phyloP scores from a whole-genome alignment of 768 basidiomycete species.

The Naganishia vishniacii region DNA sequence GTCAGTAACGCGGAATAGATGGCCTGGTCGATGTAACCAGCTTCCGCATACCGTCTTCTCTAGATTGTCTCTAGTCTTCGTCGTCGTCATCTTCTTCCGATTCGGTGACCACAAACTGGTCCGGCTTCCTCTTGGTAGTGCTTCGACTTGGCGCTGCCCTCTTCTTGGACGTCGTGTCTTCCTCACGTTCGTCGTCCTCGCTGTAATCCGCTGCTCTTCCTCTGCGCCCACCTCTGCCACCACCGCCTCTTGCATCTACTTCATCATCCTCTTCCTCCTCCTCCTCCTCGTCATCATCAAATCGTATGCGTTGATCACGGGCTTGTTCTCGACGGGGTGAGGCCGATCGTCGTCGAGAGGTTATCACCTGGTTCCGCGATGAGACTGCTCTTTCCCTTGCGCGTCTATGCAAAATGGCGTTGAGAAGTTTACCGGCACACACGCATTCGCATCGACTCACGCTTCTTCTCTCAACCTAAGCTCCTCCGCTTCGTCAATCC shows the following conservation, averaged over 20 bases:
- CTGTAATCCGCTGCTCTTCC: background rate
- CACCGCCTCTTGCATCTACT: conserved; percentile 80
- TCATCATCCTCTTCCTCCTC: conserved; percentile 59
- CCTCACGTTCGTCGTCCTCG: conserved; percentile 65
- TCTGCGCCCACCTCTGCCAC: background rate
- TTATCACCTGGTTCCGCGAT: conserved; percentile 25
- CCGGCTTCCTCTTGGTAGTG: background rate
- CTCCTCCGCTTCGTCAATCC: conserved; percentile 47
- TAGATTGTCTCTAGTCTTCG: background rate
- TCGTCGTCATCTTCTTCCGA: background rate
- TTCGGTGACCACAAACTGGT: background rate
- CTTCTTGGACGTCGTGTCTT: conserved; percentile 33
- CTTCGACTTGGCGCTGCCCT: background rate
- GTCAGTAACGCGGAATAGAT: background rate
- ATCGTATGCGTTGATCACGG: conserved; percentile 26
- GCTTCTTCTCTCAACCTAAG: conserved; percentile 35
- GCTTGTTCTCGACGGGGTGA: conserved; percentile 35
- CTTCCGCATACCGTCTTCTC: no score
- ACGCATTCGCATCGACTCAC: conserved; percentile 29
- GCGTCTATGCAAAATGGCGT: background rate
- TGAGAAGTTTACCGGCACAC: background rate
- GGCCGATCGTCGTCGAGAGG: conserved; percentile 24
- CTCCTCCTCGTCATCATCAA: conserved; percentile 23
- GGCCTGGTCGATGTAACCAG: no score
- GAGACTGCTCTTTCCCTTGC: conserved; percentile 16